Evolutionary conservation across 371 early-diverging fungal species (phyloP).

Genomic region (Zancudomyces culisetae): DNA sequence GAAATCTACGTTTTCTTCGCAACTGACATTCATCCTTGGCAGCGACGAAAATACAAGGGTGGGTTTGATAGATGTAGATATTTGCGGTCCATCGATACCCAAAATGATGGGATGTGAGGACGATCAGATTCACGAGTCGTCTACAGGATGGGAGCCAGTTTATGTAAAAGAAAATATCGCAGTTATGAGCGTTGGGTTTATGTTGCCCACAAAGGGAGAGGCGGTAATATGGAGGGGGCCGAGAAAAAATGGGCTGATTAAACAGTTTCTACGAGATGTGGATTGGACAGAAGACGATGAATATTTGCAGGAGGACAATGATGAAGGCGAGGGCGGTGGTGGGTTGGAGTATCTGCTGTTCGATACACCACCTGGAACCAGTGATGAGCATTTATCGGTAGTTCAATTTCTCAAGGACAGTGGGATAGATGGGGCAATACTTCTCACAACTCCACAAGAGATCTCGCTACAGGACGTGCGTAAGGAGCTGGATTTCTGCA

Average conservation of each 20-base stretch:
- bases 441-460: constrained; percentile 98
- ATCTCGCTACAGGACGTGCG: constrained; percentile 90
- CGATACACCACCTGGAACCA: constrained; percentile 99
- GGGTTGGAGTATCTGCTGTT: constrained; percentile 69
- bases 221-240: constrained; percentile 99
- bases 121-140: constrained; percentile 67
- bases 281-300: constrained; percentile 38
- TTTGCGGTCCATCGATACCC: constrained; percentile 98
- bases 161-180: constrained; percentile 75
- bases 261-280: constrained; percentile 92
- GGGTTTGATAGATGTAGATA: constrained; percentile 96
- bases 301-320: neutral
- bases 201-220: constrained; percentile 73
- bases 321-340: no score
- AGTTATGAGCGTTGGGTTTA: constrained; percentile 92
- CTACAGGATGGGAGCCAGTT: constrained; percentile 77
- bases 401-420: constrained; percentile 57
- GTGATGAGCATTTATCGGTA: constrained; percentile 91
- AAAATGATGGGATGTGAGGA: constrained; percentile 74
- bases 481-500: constrained; percentile 90
- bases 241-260: constrained; percentile 87
- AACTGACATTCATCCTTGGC: constrained; percentile 60
- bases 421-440: constrained; percentile 73
- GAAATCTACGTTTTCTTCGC: constrained; percentile 69
- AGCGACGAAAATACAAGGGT: constrained; percentile 41